These are phyloP conservation scores for Sordaria brevicollis DNA, from an alignment of 495 filamentous ascomycete species.

Conservation along the genomic window DNA sequence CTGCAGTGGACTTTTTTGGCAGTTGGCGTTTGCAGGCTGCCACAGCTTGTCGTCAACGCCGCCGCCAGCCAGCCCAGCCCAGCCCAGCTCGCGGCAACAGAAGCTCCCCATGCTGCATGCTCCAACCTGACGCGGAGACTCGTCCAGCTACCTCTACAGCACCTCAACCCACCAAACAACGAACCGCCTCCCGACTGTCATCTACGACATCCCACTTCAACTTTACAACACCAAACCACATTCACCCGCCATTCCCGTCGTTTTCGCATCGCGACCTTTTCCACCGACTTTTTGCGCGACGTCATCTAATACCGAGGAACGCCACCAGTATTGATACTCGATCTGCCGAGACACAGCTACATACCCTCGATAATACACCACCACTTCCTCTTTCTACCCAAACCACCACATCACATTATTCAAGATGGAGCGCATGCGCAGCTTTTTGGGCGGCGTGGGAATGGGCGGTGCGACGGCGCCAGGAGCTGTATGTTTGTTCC, in stretches of 20 bases:
- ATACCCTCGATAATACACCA: background rate
- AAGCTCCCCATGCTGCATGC: background rate
- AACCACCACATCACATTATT: background rate
- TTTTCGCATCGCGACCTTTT: background rate
- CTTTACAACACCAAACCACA: background rate
- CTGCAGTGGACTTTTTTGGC: background rate
- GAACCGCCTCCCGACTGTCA: background rate
- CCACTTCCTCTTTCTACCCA: background rate
- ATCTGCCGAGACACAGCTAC: background rate
- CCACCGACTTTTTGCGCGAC: background rate
- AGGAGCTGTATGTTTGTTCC: slow-evolving; percentile 58
- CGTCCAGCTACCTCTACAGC: background rate
- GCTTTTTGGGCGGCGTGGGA: slow-evolving; percentile 76
- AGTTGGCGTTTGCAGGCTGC: slow-evolving; percentile 20
- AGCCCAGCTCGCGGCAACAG: too few relatives aligned
- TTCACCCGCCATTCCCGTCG: background rate
- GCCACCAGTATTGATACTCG: background rate
- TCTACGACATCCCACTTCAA: background rate
- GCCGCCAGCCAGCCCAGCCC: background rate
- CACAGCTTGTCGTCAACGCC: slow-evolving; percentile 28
- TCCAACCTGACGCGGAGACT: background rate
- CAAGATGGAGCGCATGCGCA: slow-evolving; percentile 76
- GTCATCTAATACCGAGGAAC: background rate
- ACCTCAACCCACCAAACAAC: background rate
- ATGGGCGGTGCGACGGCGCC: slow-evolving; percentile 49